A percentile compares a stretch with the other conserved stretches of the same genome.
Evolutionary conservation across 305 asterid species (phyloP).

Genomic region (Plantago coronopus): DNA sequence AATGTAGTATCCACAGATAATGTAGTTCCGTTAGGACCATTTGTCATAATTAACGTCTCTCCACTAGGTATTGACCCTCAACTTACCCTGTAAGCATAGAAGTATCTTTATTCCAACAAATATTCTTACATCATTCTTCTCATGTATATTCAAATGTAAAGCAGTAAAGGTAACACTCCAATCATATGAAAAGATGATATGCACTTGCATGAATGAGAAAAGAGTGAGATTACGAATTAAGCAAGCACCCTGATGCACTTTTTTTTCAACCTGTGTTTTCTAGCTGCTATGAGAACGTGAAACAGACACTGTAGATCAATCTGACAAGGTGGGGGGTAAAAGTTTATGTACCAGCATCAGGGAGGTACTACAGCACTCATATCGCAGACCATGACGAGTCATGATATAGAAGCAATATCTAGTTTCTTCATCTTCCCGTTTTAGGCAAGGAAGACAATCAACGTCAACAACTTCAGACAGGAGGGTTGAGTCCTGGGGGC

Average conservation of each 20-base stretch:
- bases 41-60: too few relatives aligned
- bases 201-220: neutral
- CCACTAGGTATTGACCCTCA: too few relatives aligned
- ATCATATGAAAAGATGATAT: neutral
- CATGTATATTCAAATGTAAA: neutral
- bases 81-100: too few relatives aligned
- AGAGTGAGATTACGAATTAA: neutral
- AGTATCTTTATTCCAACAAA: too few relatives aligned
- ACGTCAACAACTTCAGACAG: conserved; percentile 79
- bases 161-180: too few relatives aligned
- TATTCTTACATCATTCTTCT: neutral
- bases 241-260: neutral
- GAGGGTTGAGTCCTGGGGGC: conserved; percentile 93
- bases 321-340: neutral
- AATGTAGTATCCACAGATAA: too few relatives aligned
- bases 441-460: conserved; percentile 57
- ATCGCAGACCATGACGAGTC: conserved; percentile 79
- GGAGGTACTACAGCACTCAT: conserved; percentile 80
- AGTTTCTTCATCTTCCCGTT: conserved; percentile 58
- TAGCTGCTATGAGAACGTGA: neutral
- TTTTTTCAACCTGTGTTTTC: too few relatives aligned
- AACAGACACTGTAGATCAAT: neutral
- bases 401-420: conserved; percentile 68
- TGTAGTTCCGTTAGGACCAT: too few relatives aligned
- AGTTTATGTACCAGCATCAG: conserved; percentile 55